Evolutionary conservation across 768 basidiomycete genomes (phyloP).

Genomic region (Boletus reticulatus): DNA sequence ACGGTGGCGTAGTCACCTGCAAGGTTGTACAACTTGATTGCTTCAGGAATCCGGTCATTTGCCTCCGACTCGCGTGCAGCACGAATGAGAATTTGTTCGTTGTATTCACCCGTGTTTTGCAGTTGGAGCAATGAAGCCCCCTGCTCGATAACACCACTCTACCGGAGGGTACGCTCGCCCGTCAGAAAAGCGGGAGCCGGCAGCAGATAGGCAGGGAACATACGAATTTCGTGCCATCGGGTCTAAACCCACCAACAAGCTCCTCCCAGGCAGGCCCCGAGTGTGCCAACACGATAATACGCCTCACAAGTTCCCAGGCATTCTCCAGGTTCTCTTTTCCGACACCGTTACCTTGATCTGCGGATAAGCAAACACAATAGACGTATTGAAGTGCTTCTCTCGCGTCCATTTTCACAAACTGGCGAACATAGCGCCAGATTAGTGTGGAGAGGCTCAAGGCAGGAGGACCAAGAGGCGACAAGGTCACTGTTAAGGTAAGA

Average conservation of each 20-base stretch:
- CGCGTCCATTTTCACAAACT: constrained; percentile 90
- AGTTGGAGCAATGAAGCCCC: constrained; percentile 75
- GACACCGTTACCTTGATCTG: constrained; percentile 65
- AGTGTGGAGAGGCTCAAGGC: constrained; percentile 80
- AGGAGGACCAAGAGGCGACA: constrained; percentile 66
- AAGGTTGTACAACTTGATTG: constrained; percentile 94
- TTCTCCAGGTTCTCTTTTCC: constrained; percentile 84
- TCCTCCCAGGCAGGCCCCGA: constrained; percentile 86
- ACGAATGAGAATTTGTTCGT: constrained; percentile 76
- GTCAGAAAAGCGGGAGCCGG: not conserved
- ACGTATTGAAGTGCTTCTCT: constrained; percentile 94
- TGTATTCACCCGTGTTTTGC: constrained; percentile 61
- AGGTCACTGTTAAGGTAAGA: constrained; percentile 48
- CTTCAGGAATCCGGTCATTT: constrained; percentile 83
- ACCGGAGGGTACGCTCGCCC: not conserved
- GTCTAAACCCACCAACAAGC: constrained; percentile 88
- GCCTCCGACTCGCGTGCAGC: constrained; percentile 82
- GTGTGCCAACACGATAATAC: constrained; percentile 78
- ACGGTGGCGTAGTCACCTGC: constrained; percentile 90
- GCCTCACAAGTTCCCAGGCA: constrained; percentile 76
- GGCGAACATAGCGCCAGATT: constrained; percentile 90
- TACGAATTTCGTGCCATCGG: constrained; percentile 88
- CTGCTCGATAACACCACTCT: constrained; percentile 89
- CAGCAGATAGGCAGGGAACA: constrained; percentile 30
- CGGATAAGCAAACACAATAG: constrained; percentile 76